Base-by-base conservation (phyloP, 192 early-diverging fungal genomes). In the Glomus cerebriforme region DNA sequence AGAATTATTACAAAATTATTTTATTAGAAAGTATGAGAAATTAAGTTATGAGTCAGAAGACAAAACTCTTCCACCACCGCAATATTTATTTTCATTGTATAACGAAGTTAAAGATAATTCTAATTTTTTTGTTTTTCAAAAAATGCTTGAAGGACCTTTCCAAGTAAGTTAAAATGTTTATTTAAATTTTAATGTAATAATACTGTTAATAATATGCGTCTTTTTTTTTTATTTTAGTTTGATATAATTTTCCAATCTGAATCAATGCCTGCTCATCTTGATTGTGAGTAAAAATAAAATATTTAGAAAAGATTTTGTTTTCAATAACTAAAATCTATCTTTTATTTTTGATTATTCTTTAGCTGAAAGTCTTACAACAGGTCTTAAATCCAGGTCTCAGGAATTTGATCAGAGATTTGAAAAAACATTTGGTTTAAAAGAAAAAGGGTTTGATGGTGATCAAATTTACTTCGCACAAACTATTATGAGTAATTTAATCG, bases 401-500 rank as follows among this genome's bases (percentile, higher is more conserved):
- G 80, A 73, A 19, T 96, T 94, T 82, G 92, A 96, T 73, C 9
- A 81, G 27, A 85, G 92, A 26, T 98, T 98, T 79, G 93, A 96
- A 73, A 66, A 86, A 0, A 89, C 85, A 0, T 96, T 95, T 82
- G 83, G 86, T 9, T 84, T 98, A 17, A 73, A 78, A 22, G 81
- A 83, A 29, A 94, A 94, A 62, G 92, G 91, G 22, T 96, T 85
- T 85, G 80, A 79, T n/a, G 37, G 81, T 3, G 83, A 87, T 0
- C 85, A 95, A 72, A 75, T 94, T 58, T 81, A 87, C 22, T 93
- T 96, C 82, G 97, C 91, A 4, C 86, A 94, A 78, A 87, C 87
- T 15, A 86, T 92, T 26, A 75, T 96, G 39, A 93, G 93, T 76
- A 96, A 96, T 79, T 83, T 98, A 75, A 37, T 98, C 13, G 96